Conservation (phyloP, 1,284 basidiomycete genomes). For the Ceratobasidium sp. region DNA sequence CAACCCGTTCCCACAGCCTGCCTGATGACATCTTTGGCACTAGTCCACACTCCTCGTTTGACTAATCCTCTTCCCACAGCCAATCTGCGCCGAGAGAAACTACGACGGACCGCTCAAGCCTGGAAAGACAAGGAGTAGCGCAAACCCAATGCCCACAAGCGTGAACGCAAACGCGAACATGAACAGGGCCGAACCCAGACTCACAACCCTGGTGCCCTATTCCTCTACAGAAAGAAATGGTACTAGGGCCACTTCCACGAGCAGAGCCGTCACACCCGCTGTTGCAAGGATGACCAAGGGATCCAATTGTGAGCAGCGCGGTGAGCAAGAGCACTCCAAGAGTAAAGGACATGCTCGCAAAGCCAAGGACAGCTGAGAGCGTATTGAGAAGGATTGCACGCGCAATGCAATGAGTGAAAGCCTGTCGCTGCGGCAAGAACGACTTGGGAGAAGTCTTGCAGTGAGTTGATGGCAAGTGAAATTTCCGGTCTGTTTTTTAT, state of each 20-base stretch:
- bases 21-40: constrained; percentile 1
- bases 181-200: constrained; percentile 30
- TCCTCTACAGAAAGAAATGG: constrained; percentile 23
- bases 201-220: constrained; percentile 7
- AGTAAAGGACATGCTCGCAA: constrained; percentile 28
- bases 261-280: constrained; percentile 28
- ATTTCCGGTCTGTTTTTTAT: not conserved
- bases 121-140: constrained; percentile 16
- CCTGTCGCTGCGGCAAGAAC: constrained; percentile 1
- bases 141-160: constrained; percentile 22
- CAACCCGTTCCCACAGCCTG: constrained; percentile 9
- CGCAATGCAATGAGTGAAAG: not conserved
- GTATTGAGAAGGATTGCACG: constrained; percentile 27
- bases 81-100: constrained; percentile 4
- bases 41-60: constrained; percentile 1
- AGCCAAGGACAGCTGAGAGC: constrained; percentile 28
- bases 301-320: constrained; percentile 33
- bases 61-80: constrained; percentile 20
- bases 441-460: not conserved
- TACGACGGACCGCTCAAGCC: constrained; percentile 15
- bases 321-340: constrained; percentile 18
- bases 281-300: constrained; percentile 29
- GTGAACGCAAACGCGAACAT: no score
- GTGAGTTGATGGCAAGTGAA: not conserved
- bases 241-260: constrained; percentile 33